Evolutionary conservation across 768 basidiomycete genomes (phyloP), one percentile per base, ranked within the genome.

Genomic region (Holtermanniella nyarrowii): DNA sequence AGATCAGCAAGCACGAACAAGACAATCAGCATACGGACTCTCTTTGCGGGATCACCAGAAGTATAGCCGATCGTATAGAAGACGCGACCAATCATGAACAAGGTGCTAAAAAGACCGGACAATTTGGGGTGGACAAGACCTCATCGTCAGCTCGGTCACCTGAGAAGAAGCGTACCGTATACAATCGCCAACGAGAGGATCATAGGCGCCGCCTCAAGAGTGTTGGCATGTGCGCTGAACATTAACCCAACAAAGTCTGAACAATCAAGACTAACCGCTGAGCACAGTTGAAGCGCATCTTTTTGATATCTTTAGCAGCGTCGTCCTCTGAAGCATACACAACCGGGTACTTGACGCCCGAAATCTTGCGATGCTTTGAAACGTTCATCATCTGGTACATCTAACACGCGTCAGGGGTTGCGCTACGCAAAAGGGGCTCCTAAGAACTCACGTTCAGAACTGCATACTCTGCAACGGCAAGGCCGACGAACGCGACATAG

Each of bases 261-360:
- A 22, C 7, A 10, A 7, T 10, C 42, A 44, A 20, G 5, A 37
- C 46, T 26, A 26, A 25, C n/a, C 27, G 5, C 46, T 16, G 41
- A 25, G 20, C 46, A 16, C 21, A 31, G 31, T 4, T 22, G 58
- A 59, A 46, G 27, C 53, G 57, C 31, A 46, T 25, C 52, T 62
- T 62, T 53, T 62, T 63, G 26, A 52, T 48, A 45, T 68, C 62
- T 7, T 57, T 52, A 13, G 53, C 55, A 25, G 66, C 63, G n/a
- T 62, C 63, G 1, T 54, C 59, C 39, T 68, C 66, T 21, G 52
- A 44, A 24, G 55, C 66, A 45, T 65, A 62, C 24, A 65, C 27
- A 13, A 50, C 61, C 14, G 66, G 66, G 54, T 68, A 68, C 3
- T 31, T 40, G 16, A 68, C 62, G 13, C 57, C 61, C 5, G 61